Conservation (phyloP, 2,329 filamentous ascomycete genomes). For the Cordyceps militaris region DNA sequence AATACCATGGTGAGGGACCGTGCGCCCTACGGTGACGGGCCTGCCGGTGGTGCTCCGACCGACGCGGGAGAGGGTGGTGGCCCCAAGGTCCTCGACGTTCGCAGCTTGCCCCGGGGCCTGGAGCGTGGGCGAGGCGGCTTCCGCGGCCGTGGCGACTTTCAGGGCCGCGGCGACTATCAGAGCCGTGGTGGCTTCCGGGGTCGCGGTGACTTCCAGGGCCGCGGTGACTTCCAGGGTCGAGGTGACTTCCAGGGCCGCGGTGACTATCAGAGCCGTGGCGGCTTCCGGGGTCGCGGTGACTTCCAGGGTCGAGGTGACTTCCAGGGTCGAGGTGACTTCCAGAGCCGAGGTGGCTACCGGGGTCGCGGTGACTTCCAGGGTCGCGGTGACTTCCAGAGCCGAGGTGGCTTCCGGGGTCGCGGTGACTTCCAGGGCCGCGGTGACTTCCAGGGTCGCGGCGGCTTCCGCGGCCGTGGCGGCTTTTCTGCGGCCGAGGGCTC, state of each 20-base stretch:
- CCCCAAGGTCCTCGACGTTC: constrained; percentile 34
- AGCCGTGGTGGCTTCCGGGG: constrained; percentile 13
- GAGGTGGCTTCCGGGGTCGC: constrained; percentile 19
- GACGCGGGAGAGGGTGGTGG: not conserved
- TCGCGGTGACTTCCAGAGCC: too few species aligned
- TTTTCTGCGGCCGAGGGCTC: not conserved
- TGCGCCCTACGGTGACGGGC: constrained; percentile 1
- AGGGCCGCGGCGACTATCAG: not conserved
- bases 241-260: constrained; percentile 1
- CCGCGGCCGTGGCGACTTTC: constrained; percentile 13
- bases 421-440: constrained; percentile 16
- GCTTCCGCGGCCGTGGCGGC: constrained; percentile 15
- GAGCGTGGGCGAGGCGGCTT: constrained; percentile 20
- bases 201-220: constrained; percentile 14
- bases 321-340: constrained; percentile 13
- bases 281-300: constrained; percentile 14
- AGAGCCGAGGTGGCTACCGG: constrained; percentile 19
- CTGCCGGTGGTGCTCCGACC: not conserved
- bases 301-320: constrained; percentile 5
- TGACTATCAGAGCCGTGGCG: constrained; percentile 15
- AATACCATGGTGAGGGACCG: constrained; percentile 23
- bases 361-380: constrained; percentile 17
- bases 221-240: constrained; percentile 14
- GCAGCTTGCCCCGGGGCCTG: constrained; percentile 28
- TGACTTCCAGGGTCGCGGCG: not conserved